A percentile compares a stretch with the other conserved stretches of the same genome.
Conservation (phyloP, 768 basidiomycete species). For the Hygrophoropsis aurantiaca region DNA sequence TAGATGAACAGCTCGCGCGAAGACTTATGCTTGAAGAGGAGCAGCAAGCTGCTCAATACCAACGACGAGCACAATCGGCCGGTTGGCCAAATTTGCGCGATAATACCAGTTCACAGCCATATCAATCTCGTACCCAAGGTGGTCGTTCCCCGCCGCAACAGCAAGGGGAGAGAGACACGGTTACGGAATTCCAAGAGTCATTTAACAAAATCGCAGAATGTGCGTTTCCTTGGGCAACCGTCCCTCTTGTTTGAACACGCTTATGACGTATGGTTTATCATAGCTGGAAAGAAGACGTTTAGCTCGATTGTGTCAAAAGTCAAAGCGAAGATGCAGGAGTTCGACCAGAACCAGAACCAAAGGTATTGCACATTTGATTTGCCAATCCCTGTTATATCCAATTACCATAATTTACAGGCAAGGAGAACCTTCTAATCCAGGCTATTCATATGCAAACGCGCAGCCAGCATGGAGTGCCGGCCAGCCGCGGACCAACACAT, state of each 20-base stretch:
- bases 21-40: constrained; percentile 66
- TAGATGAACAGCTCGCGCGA: constrained; percentile 80
- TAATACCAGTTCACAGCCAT: background rate
- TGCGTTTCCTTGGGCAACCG: constrained; percentile 45
- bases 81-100: background rate
- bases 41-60: constrained; percentile 21
- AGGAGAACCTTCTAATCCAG: background rate
- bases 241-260: too few relatives aligned
- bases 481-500: constrained; percentile 10
- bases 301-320: constrained; percentile 71
- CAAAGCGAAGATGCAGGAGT: constrained; percentile 82
- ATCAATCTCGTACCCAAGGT: constrained; percentile 22
- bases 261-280: background rate
- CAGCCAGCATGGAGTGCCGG: constrained; percentile 9
- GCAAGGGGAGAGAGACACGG: constrained; percentile 47
- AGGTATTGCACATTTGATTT: constrained; percentile 35
- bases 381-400: background rate
- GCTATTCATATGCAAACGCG: background rate
- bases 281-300: constrained; percentile 80
- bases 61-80: constrained; percentile 15
- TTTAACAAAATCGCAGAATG: constrained; percentile 78
- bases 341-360: constrained; percentile 50
- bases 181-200: constrained; percentile 72
- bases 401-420: background rate
- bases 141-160: constrained; percentile 17